These are phyloP conservation scores for Metarhizium guizhouense DNA, from an alignment of 2,329 filamentous ascomycete genomes.

Conservation along the genomic window DNA sequence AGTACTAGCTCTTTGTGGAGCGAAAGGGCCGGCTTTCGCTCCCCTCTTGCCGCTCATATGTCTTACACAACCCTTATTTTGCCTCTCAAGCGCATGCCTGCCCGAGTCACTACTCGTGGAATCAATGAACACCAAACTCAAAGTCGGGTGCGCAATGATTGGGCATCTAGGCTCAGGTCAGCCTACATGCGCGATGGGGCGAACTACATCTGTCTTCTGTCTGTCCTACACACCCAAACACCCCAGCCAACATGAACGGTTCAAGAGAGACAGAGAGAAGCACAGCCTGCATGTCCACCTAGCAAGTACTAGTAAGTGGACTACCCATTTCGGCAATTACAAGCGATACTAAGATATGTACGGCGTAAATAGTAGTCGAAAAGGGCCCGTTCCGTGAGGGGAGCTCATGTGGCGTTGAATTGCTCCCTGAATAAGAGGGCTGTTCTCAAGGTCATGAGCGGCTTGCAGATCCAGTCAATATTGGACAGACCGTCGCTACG, in stretches of 20 bases:
- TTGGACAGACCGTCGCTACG: too few species aligned
- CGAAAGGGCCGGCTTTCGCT: not conserved
- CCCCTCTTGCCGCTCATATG: not conserved
- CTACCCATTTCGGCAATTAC: too few species aligned
- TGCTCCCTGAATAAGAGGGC: too few species aligned
- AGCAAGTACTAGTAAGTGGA: too few species aligned
- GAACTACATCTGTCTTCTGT: not conserved
- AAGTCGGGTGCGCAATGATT: not conserved
- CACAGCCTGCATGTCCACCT: not conserved
- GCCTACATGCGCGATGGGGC: not conserved
- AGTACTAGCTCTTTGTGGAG: not conserved
- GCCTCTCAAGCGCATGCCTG: constrained; percentile 8
- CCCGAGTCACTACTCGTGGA: too few species aligned
- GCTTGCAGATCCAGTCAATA: too few species aligned
- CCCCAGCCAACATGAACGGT: not conserved
- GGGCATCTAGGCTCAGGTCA: not conserved
- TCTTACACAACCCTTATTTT: constrained; percentile 11
- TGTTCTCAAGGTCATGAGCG: too few species aligned
- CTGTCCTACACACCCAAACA: not conserved
- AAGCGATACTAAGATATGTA: too few species aligned
- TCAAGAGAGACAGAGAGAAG: not conserved
- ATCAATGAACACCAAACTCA: not conserved
- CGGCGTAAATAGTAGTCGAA: too few species aligned
- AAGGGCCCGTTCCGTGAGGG: too few species aligned
- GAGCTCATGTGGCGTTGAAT: too few species aligned